phyloP scores from a whole-genome alignment of 2,329 filamentous ascomycete genomes.

The Chalaropsis thielavioides region DNA sequence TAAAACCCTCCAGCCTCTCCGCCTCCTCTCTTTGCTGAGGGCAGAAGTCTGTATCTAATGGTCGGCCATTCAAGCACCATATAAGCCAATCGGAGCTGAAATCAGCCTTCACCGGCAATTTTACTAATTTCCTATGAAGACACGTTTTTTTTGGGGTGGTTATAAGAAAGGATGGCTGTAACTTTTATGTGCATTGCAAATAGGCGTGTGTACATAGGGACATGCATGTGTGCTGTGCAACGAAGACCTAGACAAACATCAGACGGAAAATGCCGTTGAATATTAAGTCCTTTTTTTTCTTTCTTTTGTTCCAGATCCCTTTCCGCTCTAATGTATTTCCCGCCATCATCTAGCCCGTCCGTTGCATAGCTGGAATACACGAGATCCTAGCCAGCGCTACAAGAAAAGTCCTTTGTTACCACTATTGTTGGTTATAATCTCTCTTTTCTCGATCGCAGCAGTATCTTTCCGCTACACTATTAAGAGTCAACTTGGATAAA shows the following conservation, averaged over 20 bases:
- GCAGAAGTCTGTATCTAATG: background rate
- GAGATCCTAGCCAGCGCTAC: background rate
- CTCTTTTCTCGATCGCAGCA: background rate
- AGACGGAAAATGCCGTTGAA: conserved; percentile 8
- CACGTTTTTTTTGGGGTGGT: background rate
- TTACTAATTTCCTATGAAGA: background rate
- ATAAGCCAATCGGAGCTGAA: background rate
- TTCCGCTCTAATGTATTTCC: background rate
- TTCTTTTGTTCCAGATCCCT: background rate
- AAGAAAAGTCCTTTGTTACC: background rate
- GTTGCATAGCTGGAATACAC: background rate
- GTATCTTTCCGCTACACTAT: background rate
- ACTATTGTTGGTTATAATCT: background rate
- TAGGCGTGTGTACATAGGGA: background rate
- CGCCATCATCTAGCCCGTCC: background rate
- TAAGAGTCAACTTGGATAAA: background rate
- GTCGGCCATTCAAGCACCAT: background rate
- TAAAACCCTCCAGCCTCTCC: background rate
- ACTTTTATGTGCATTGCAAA: background rate
- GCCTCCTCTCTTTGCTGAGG: background rate
- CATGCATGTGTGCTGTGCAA: background rate
- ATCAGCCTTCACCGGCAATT: background rate
- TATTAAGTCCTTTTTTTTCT: background rate
- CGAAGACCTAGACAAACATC: conserved; percentile 1
- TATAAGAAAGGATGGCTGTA: background rate